Evolutionary conservation across 371 early-diverging fungal genomes (phyloP).

Genomic region (Haplosporangium sp.): DNA sequence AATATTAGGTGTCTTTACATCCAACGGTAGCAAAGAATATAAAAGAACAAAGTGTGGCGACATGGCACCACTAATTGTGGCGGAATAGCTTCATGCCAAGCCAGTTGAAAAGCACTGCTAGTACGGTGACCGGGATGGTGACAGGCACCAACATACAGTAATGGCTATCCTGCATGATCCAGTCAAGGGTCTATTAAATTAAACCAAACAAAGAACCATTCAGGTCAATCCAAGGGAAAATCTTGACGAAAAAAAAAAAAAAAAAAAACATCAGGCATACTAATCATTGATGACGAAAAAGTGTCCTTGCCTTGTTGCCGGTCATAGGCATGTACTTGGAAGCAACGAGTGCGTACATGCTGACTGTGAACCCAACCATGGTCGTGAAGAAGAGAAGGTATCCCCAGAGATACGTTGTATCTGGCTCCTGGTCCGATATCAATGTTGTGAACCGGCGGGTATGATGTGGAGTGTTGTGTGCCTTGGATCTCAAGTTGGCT

Average conservation of each 20-base stretch:
- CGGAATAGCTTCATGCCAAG: slow-evolving; percentile 95
- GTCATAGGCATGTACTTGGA: slow-evolving; percentile 81
- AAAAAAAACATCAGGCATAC: too few relatives aligned
- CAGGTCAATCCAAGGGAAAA: too few relatives aligned
- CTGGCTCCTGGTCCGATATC: slow-evolving; percentile 69
- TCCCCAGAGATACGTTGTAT: slow-evolving; percentile 79
- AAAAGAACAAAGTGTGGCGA: neutral
- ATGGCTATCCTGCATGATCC: slow-evolving; percentile 84
- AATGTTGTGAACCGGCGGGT: slow-evolving; percentile 66
- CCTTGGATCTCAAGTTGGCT: slow-evolving; percentile 22
- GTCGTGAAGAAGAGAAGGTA: slow-evolving; percentile 72
- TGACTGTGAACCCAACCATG: slow-evolving; percentile 66
- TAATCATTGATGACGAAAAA: slow-evolving; percentile 33
- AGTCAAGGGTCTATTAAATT: slow-evolving; percentile 69
- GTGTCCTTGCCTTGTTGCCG: slow-evolving; percentile 58
- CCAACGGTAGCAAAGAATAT: neutral
- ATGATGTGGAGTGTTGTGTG: slow-evolving; percentile 54
- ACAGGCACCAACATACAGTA: slow-evolving; percentile 88
- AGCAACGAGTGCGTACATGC: slow-evolving; percentile 76
- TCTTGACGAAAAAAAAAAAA: neutral
- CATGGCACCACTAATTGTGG: slow-evolving; percentile 68
- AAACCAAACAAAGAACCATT: too few relatives aligned
- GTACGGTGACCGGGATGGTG: slow-evolving; percentile 79
- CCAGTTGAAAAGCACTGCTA: slow-evolving; percentile 93
- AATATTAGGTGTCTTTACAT: neutral